Conservation (phyloP, 768 basidiomycete genomes). For the Pisolithus microcarpus region DNA sequence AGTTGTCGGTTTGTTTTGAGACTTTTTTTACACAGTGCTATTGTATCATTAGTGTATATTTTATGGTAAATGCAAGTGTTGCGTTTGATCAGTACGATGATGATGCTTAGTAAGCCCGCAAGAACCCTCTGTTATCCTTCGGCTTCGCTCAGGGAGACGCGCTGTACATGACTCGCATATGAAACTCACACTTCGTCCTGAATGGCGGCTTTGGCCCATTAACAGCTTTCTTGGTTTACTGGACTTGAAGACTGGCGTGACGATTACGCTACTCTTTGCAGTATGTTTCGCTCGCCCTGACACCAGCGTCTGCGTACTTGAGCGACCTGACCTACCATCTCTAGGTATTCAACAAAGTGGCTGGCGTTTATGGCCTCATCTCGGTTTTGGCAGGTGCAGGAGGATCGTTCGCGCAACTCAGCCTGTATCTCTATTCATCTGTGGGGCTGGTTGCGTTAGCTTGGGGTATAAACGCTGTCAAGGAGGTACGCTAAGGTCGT, state of each 20-base stretch:
- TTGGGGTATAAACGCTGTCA: constrained; percentile 85
- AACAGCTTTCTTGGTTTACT: constrained; percentile 78
- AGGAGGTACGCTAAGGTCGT: constrained; percentile 51
- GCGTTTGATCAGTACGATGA: not conserved
- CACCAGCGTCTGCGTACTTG: not conserved
- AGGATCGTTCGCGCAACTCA: constrained; percentile 89
- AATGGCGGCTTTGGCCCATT: constrained; percentile 80
- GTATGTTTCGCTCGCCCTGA: constrained; percentile 38
- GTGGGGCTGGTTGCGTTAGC: constrained; percentile 69
- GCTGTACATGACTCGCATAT: constrained; percentile 37
- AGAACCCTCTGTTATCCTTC: not conserved
- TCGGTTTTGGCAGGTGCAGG: constrained; percentile 85
- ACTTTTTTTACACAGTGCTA: constrained; percentile 12
- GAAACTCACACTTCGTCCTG: constrained; percentile 76
- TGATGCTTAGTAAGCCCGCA: not conserved
- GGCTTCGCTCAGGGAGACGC: constrained; percentile 3
- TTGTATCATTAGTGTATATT: constrained; percentile 6
- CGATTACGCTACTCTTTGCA: constrained; percentile 81
- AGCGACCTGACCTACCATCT: constrained; percentile 9
- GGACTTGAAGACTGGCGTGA: constrained; percentile 93
- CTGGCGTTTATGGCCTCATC: constrained; percentile 93
- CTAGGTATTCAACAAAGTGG: constrained; percentile 92
- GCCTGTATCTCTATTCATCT: constrained; percentile 89
- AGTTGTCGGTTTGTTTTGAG: not conserved
- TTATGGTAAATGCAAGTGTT: not conserved